Base-by-base conservation (phyloP, 192 early-diverging fungal species). In the Podochytrium sp. region DNA sequence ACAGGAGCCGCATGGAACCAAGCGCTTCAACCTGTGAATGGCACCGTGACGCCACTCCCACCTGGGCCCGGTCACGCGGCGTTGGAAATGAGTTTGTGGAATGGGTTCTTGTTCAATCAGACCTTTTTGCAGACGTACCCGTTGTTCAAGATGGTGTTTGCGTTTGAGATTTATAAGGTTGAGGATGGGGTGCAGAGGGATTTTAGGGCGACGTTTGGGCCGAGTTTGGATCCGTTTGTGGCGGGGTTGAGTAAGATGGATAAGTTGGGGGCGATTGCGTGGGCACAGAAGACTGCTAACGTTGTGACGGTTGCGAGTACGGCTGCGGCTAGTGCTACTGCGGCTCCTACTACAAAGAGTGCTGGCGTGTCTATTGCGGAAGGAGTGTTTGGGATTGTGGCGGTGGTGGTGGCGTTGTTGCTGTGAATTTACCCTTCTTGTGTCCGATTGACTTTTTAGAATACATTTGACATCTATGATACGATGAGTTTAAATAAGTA, bases 141-240 rank as follows among this genome's bases (percentile, higher is more conserved):
- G 34, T n/a, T 64, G 0, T 47, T 74, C 47, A 74, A 74, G 61
- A 29, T 62, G 39, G 47, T 64, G 32, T 65, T 33, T 2, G 51
- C 42, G 53, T 74, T 74, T 32, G 72, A 74, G 50, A 64, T 58
- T 38, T 61, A 41, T 33, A 74, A 74, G 50, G 32, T 43, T 0
- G 72, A 74, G 61, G 43, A 40, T 30, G 27, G 35, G 6, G 51
- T 52, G 12, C 20, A 53, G 35, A 23, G 72, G 1, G 62, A 74
- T 23, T 74, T 50, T 41, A 37, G 61, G 2, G 1, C 50, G n/a
- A 32, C 50, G 3, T 50, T 27, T 7, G 72, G 65, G 25, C 29
- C 43, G 27, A 47, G 42, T 52, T 42, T 43, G 38, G 47, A n/a
- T 5, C 25, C 58, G 25, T 65, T 74, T 41, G 16, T n/a, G 72